Percentiles rank a stretch among this genome's conserved stretches.
Evolutionary conservation across 495 filamentous ascomycete genomes (phyloP).

Genomic region (Tuber aestivum): DNA sequence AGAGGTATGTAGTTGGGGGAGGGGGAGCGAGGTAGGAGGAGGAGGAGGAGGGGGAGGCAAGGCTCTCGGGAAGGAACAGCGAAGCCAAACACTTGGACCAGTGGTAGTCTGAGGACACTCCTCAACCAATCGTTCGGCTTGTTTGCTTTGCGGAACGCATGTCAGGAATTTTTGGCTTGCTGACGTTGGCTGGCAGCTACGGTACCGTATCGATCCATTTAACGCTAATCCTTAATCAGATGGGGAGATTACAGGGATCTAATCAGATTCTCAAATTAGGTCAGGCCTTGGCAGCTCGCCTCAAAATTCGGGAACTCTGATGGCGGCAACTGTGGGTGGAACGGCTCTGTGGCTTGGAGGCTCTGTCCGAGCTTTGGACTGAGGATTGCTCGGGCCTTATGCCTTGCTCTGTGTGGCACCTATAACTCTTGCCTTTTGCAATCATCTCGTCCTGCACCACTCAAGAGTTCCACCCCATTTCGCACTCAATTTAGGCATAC

Average conservation of each 20-base stretch:
- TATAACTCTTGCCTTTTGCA: neutral
- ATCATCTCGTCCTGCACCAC: neutral
- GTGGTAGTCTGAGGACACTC: conserved; percentile 3
- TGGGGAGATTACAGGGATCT: neutral
- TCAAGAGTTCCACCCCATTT: neutral
- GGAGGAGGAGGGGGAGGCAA: neutral
- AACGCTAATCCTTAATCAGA: neutral
- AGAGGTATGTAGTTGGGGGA: neutral
- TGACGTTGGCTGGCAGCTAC: neutral
- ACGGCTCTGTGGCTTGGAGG: neutral
- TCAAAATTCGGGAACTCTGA: neutral
- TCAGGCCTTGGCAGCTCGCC: neutral
- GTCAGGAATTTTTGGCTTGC: neutral
- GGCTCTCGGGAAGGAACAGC: neutral
- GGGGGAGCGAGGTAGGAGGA: neutral
- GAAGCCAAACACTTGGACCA: neutral
- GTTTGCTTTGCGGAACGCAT: neutral
- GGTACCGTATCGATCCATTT: neutral
- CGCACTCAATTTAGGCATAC: neutral
- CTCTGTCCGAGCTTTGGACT: neutral
- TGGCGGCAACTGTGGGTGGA: neutral
- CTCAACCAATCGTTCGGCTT: neutral
- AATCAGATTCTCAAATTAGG: neutral
- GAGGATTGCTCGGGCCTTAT: neutral
- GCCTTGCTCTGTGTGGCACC: neutral